phyloP scores from a whole-genome alignment of 106 monocot species.

The Acorus calamus region DNA sequence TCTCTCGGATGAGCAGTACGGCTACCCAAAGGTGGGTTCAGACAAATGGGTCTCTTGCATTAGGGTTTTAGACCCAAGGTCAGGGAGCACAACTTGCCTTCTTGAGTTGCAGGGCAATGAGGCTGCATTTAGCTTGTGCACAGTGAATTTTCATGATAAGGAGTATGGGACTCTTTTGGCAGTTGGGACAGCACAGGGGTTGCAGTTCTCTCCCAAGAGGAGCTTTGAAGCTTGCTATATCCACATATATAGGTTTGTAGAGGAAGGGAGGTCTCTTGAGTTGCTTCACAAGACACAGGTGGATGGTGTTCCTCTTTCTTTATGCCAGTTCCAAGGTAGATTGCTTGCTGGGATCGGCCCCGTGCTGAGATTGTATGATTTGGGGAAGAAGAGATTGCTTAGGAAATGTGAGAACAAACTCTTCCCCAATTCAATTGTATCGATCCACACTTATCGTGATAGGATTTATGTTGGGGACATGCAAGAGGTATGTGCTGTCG shows the following conservation, averaged over 20 bases:
- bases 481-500: constrained; percentile 60
- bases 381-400: constrained; percentile 79
- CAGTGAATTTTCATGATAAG: constrained; percentile 97
- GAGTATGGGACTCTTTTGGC: constrained; percentile 85
- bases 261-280: constrained; percentile 83
- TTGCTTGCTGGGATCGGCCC: constrained; percentile 79
- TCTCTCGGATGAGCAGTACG: constrained; percentile 90
- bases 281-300: constrained; percentile 93
- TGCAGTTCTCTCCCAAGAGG: constrained; percentile 83
- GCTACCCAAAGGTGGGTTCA: constrained; percentile 85
- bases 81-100: constrained; percentile 63
- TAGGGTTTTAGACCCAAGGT: constrained; percentile 78
- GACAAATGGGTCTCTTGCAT: constrained; percentile 97
- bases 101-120: constrained; percentile 93
- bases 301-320: constrained; percentile 81
- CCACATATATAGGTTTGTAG: constrained; percentile 90
- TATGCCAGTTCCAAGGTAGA: constrained; percentile 87
- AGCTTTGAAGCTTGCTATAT: constrained; percentile 55
- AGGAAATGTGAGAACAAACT: constrained; percentile 98
- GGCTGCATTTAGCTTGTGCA: constrained; percentile 87
- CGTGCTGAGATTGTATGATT: constrained; percentile 82
- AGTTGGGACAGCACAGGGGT: constrained; percentile 83
- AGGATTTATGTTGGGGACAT: constrained; percentile 95
- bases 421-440: constrained; percentile 72
- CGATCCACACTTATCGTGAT: constrained; percentile 94